Evolutionary conservation across 345 rosid genomes (phyloP), one percentile per base, ranked within the genome.

Genomic region (Eutrema heterophyllum): DNA sequence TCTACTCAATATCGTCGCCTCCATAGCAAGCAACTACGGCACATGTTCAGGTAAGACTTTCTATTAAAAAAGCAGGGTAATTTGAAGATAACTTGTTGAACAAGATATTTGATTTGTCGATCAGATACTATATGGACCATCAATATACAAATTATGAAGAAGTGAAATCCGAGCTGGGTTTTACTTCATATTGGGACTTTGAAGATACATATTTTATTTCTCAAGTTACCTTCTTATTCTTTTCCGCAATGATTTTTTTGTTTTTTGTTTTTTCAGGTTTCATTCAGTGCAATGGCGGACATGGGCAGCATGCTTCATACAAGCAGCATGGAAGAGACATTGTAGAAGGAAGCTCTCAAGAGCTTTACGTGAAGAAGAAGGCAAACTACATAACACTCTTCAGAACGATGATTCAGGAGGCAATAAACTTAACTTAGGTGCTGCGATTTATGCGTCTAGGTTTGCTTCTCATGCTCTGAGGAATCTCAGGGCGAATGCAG

Each of bases 391-490:
- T 4, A 66, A 71, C 33, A 72, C 67, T 43, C 65, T 85, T 65
- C 80, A 63, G 33, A 79, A 68, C 0, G 85, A 81, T 46, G 70
- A 53, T 45, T 44, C 78, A 46, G 68, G 64, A 49, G 68, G 50
- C 51, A 56, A 35, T 14, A 77, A 51, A 57, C 64, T 77, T 15
- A 84, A 86, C 81, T 79, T 88, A 3, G 84, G 83, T 18, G 86
- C 84, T 30, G 72, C 89, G 9, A 16, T 88, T 4, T 85, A 83
- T 72, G 94, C 87, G 33, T 86, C 94, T 4, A 79, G 68, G 70
- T 88, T 90, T 63, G 89, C 92, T 24, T 75, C 86, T 75, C 78
- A 82, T 26, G 86, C 87, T 21, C 60, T 88, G 49, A 67, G 76
- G 41, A 76, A 75, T 9, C 33, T 88, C 48, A 81, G 84, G 61